Base-by-base conservation (phyloP, 768 basidiomycete genomes). In the Tulasnella sp. region DNA sequence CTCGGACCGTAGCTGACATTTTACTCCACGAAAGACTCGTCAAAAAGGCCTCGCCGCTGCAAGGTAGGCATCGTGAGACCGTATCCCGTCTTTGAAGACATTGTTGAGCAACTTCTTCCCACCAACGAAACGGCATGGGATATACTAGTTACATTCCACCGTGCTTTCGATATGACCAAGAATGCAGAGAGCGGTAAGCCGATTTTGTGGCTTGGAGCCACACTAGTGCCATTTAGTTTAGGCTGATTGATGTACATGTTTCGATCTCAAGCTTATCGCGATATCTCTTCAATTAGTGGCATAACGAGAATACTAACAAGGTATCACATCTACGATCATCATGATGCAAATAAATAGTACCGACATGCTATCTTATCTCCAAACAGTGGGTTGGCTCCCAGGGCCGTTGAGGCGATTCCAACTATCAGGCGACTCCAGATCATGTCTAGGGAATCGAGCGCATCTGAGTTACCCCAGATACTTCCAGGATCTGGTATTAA, bases 401-500 rank as follows among this genome's bases (percentile, higher is more conserved):
- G 3, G 34, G 7, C 24, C 33, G 19, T 39, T 28, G 45, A 48
- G 15, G 12, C 45, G 19, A 32, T 29, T 15, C 28, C 19, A 32
- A 13, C 12, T 22, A 7, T 44, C 33, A 16, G 19, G 20, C 16
- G 15, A 32, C 19, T 51, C 20, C 44, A 40, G n/a, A 24, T 28
- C n/a, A 34, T 15, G 25, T 32, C 31, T 39, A 12, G 40, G 27
- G 32, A 16, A 12, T 27, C 22, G 29, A 28, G 48, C 44, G 20
- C 32, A 4, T 6, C 32, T 20, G 16, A 6, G 15, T 28, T 62
- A 1, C 46, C 63, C 5, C 48, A 25, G 7, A 72, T 90, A 43
- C 73, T 88, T 56, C 80, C 83, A 2, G 86, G 86, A 3, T 81
- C 83, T 9, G 85, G 86, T 1, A 76, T 89, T 48, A 84, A 81